Evolutionary conservation across 2,329 filamentous ascomycete species (phyloP).

Genomic region (Celoporthe dispersa): DNA sequence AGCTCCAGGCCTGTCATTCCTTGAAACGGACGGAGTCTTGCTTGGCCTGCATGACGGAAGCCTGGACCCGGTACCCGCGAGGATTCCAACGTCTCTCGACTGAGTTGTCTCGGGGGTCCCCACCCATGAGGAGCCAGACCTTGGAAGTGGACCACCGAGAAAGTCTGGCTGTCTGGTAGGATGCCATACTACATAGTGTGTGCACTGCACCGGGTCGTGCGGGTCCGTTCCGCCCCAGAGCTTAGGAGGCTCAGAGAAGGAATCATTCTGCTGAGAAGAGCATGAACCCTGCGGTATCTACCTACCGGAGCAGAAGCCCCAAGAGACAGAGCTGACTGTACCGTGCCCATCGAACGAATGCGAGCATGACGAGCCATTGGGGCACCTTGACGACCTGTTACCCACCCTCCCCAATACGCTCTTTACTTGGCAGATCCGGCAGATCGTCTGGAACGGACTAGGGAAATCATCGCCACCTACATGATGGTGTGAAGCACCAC

Average conservation of each 20-base stretch:
- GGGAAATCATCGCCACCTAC: no score
- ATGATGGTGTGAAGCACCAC: neutral
- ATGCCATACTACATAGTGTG: neutral
- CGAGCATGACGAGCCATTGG: neutral
- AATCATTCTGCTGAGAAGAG: neutral
- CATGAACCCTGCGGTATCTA: neutral
- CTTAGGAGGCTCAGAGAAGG: neutral
- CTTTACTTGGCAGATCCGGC: neutral
- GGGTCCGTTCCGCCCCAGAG: neutral
- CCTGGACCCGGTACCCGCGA: neutral
- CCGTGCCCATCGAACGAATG: neutral
- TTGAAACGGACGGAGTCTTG: neutral
- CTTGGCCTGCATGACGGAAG: constrained; percentile 3
- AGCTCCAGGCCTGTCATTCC: neutral
- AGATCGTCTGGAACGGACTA: neutral
- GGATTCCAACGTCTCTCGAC: neutral
- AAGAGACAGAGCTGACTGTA: neutral
- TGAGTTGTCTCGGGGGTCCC: neutral
- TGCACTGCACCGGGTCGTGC: neutral
- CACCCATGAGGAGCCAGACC: neutral
- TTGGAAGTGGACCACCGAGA: neutral
- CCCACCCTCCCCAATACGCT: neutral
- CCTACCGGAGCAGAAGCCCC: neutral
- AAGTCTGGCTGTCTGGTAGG: neutral
- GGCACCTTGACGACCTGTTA: neutral